Base-by-base conservation (phyloP, 768 basidiomycete genomes). In the Mycena venus region DNA sequence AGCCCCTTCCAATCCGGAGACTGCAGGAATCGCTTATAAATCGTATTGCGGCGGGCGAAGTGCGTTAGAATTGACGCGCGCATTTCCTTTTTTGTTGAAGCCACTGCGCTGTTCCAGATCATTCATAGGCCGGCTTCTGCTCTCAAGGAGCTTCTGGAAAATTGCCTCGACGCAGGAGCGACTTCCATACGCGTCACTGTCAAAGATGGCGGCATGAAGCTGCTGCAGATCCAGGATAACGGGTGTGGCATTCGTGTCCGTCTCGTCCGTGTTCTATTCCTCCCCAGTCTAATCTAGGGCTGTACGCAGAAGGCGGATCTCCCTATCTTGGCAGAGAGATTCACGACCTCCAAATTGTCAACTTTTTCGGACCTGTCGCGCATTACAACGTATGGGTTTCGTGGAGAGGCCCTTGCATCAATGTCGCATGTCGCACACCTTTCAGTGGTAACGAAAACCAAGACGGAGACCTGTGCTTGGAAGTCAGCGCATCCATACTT, bases 191-290 rank as follows among this genome's bases (percentile, higher is more conserved):
- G 93, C 42, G 87, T 99, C 64, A 95, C 92, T 0, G 88, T 97
- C 77, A 99, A 98, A 83, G 98, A 99, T 75, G 98, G 98, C 1
- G 98, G 98, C 4, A 86, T 99, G 86, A 99, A 98, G 81, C 85
- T 97, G 19, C 89, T 99, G 42, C 96, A 98, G 83, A 97, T 99
- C 64, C 95, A 97, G 79, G 98, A 99, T 80, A 98, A 99, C 80
- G 98, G 98, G 0, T 95, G 91, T 83, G 98, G 98, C 3, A 99
- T 99, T 79, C 90, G 94, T 58, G 97, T 96, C 78, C 80, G 93
- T 85, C 34, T 32, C 25, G 29, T 38, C 29, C 47, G 58, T n/a
- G 15, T 70, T 25, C 44, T 8, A 14, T 34, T n/a, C 25, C 25
- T 38, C 6, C 34, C 40, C 7, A 38, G 23, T 64, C 25, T 63